phyloP scores from a whole-genome alignment of 1,284 basidiomycete genomes.

The Pholiota adiposa region DNA sequence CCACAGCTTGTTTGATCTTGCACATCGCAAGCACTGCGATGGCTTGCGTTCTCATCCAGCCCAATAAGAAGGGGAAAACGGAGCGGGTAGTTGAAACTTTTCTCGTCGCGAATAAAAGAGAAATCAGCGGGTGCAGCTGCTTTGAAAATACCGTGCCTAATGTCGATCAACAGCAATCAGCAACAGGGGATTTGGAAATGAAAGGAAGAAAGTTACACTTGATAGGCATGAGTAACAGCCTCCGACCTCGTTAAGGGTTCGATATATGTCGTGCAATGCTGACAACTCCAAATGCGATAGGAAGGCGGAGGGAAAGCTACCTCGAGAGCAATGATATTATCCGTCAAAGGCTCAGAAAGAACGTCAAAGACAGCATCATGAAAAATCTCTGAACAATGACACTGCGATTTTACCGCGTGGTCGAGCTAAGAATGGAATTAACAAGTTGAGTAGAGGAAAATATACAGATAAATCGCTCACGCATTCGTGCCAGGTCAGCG shows the following conservation, averaged over 20 bases:
- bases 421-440: not conserved
- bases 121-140: not conserved
- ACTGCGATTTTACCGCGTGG: not conserved
- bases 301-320: not conserved
- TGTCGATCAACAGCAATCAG: too few relatives aligned
- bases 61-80: too few relatives aligned
- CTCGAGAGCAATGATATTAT: not conserved
- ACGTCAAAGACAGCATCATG: not conserved
- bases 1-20: too few relatives aligned
- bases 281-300: not conserved
- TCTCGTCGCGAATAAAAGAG: not conserved
- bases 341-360: not conserved
- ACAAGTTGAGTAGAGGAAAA: too few relatives aligned
- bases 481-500: constrained; percentile 1
- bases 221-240: not conserved
- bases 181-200: not conserved
- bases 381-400: too few relatives aligned
- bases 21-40: too few relatives aligned
- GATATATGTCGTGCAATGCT: not conserved
- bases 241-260: not conserved
- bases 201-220: not conserved
- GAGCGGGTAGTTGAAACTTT: not conserved
- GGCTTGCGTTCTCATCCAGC: too few relatives aligned
- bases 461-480: not conserved
- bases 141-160: not conserved